Base-by-base conservation (phyloP, 495 filamentous ascomycete species). In the Aspergillus cristatus region DNA sequence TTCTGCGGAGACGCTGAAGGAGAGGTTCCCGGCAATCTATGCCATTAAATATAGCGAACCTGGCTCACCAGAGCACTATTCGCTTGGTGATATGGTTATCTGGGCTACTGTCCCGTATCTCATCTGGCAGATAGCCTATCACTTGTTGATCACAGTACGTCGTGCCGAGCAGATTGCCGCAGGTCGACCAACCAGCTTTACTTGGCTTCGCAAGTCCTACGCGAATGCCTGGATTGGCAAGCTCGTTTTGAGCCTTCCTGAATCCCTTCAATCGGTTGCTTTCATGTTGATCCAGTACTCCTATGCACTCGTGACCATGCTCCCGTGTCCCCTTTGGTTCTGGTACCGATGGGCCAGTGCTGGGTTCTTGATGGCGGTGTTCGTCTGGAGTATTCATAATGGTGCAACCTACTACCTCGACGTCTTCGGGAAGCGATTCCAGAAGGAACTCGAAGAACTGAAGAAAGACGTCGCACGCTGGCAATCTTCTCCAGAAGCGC, bases 381-480 rank as follows among this genome's bases (percentile, higher is more conserved):
- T 96, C 50, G 61, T 75, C 22, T 94, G 90, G 88, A 88, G 82
- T 48, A 76, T 95, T 34, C 86, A 94, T 59, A 98, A 98, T 46
- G 91, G 91, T 18, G 85, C 88, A 16, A 94, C 88, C 11, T 98
- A 83, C 56, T 98, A 98, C 57, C 95, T 97, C 55, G 91, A 98
- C 47, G 81, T 95, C 11, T 98, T 95, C 47, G 91, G 91, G 39
- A 95, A 82, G 53, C 78, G 88, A 4, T 97, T 97, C 68, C 85
- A 97, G 68, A 93, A 88, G 55, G 93, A 98, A 61, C 69, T 98
- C 14, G 93, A 97, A 57, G 74, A 81, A 22, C 72, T 98, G 60
- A 88, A 82, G 65, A 75, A 74, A 40, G 91, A 98, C 57, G 87
- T 96, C 20, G 79, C 78, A 7, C 88, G 85, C 53, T 94, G 87